phyloP scores from a whole-genome alignment of 1,284 basidiomycete genomes.

The Puccinia brachypodii region DNA sequence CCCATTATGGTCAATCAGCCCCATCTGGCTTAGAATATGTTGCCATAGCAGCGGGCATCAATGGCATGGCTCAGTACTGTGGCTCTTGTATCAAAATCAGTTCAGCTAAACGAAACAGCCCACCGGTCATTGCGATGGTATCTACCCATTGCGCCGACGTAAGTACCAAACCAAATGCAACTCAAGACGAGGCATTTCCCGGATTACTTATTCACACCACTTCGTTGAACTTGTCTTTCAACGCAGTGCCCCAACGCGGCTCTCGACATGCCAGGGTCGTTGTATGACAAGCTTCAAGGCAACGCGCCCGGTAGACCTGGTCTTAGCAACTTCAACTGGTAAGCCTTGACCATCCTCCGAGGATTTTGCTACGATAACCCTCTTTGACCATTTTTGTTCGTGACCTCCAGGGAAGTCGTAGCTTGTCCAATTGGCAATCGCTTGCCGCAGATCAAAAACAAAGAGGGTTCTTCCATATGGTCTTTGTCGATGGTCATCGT shows the following conservation, averaged over 20 bases:
- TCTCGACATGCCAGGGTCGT: background rate
- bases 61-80: background rate
- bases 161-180: background rate
- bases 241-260: constrained; percentile 6
- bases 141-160: constrained; percentile 5
- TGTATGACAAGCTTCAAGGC: background rate
- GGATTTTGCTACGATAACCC: too few species aligned
- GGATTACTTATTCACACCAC: background rate
- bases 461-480: background rate
- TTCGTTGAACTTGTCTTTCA: background rate
- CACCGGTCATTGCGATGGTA: constrained; percentile 1
- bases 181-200: background rate
- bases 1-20: background rate
- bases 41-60: background rate
- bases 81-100: constrained; percentile 7
- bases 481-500: background rate
- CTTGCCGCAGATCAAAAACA: background rate
- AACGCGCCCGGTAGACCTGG: background rate
- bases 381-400: background rate
- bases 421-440: background rate
- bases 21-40: background rate
- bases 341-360: background rate
- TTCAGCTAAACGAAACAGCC: background rate
- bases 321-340: background rate
- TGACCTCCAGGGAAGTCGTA: background rate